phyloP scores from a whole-genome alignment of 129 eudicot genomes.

The Cynara cardunculus region DNA sequence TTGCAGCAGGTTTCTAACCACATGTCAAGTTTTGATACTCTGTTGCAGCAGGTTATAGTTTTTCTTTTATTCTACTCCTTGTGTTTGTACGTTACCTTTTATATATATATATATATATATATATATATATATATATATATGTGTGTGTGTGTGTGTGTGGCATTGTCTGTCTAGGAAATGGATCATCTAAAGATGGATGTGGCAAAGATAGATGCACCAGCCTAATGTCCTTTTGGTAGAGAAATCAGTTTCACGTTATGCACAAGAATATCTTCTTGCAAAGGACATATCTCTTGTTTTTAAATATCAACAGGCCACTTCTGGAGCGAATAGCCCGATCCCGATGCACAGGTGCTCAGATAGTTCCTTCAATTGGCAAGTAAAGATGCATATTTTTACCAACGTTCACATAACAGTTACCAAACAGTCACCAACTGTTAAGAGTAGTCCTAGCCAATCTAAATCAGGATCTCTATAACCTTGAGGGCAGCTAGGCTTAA shows the following conservation, averaged over 20 bases:
- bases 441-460: neutral
- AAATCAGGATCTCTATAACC: neutral
- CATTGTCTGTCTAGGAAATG: constrained; percentile 64
- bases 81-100: neutral
- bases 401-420: too few species aligned
- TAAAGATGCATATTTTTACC: too few species aligned
- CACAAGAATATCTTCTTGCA: constrained; percentile 90
- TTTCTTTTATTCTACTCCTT: neutral
- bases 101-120: too few species aligned
- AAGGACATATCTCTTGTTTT: constrained; percentile 87
- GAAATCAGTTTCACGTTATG: constrained; percentile 91
- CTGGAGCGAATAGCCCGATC: constrained; percentile 95
- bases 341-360: constrained; percentile 96
- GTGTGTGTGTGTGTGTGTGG: too few species aligned
- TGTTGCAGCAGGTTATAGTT: constrained; percentile 77
- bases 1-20: constrained; percentile 92
- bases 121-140: neutral
- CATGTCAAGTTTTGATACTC: constrained; percentile 91
- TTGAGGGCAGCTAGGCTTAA: neutral
- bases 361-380: constrained; percentile 92
- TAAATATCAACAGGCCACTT: constrained; percentile 88
- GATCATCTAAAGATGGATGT: constrained; percentile 99
- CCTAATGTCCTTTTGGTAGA: constrained; percentile 94
- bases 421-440: too few species aligned
- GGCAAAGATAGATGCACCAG: constrained; percentile 84